phyloP scores from a whole-genome alignment of 805 yeast species.

The Candida manassasensis region DNA sequence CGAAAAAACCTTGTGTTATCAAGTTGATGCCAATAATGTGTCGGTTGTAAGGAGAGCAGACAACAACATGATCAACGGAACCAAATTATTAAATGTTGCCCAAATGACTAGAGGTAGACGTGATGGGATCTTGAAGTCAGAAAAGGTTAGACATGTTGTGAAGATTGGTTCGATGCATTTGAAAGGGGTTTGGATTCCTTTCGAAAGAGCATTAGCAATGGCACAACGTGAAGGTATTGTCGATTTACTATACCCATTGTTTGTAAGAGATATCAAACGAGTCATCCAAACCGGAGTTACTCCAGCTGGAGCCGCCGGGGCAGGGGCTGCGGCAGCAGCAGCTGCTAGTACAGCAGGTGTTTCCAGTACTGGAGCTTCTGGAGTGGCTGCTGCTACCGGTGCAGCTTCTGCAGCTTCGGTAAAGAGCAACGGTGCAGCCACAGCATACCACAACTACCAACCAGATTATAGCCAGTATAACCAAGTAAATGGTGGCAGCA shows the following conservation, averaged over 20 bases:
- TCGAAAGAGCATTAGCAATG: conserved; percentile 75
- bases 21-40: conserved; percentile 78
- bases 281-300: conserved; percentile 44
- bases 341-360: neutral
- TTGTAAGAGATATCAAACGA: conserved; percentile 68
- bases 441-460: conserved; percentile 5
- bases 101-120: conserved; percentile 39
- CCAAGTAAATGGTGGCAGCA: neutral
- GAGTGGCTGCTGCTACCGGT: neutral
- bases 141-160: conserved; percentile 25
- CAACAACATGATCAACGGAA: conserved; percentile 81
- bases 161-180: conserved; percentile 37
- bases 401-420: conserved; percentile 3
- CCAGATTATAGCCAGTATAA: conserved; percentile 5
- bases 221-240: conserved; percentile 76
- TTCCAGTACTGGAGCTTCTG: conserved; percentile 1
- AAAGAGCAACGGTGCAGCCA: neutral
- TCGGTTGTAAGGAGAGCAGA: conserved; percentile 81
- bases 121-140: conserved; percentile 36
- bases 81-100: conserved; percentile 46
- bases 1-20: conserved; percentile 78
- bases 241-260: conserved; percentile 61
- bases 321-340: conserved; percentile 5
- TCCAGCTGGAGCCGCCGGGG: conserved; percentile 20
- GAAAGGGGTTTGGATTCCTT: conserved; percentile 52